Evolutionary conservation across 306 rosid genomes (phyloP), one percentile per base, ranked within the genome.

Genomic region (Hippophae gyantsensis): DNA sequence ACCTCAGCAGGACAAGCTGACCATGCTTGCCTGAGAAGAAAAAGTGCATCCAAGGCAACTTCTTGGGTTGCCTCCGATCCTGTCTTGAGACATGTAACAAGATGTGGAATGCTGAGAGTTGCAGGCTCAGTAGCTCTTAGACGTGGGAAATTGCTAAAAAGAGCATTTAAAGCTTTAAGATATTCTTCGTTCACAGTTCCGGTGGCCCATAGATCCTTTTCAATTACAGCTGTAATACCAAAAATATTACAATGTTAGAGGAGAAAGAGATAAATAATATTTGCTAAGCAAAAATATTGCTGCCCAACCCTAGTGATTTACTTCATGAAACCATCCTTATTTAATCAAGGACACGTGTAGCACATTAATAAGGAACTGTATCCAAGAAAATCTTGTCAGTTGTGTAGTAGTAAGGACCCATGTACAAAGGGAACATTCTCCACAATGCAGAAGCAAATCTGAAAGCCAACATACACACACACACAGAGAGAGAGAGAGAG

Each of bases 11-110:
- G 95, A 70, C 97, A 93, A 18, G 99, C 99, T 45, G 97, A 88
- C 99, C 99, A 93, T 74, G 99, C 99, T 93, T 93, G 99, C 68
- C 97, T 78, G 26, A 93, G 89, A 72, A 93, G 87, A 77, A 93
- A 93, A 43, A 93, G 95, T 11, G 97, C 84, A 60, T 93, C 97
- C 75, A 93, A 74, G 14, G 97, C 94, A 60, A 97, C 97, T 84
- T 93, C 99, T 69, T 93, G 99, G 67, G 95, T 86, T 67, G 94
- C 95, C 76, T 93, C 99, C 6, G 97, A 78, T 57, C 99, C 97
- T 53, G 94, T 80, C 74, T 93, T 93, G 67, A 93, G 82, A 73
- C 97, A 76, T 69, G 97, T 93, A 9, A 93, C 94, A 54, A 93
- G 84, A 67, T 88, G 99, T 54, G 99, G 99, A 81, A 93, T 93